phyloP scores from a whole-genome alignment of 169 alveolate species.

The Cryptosporidium canis region DNA sequence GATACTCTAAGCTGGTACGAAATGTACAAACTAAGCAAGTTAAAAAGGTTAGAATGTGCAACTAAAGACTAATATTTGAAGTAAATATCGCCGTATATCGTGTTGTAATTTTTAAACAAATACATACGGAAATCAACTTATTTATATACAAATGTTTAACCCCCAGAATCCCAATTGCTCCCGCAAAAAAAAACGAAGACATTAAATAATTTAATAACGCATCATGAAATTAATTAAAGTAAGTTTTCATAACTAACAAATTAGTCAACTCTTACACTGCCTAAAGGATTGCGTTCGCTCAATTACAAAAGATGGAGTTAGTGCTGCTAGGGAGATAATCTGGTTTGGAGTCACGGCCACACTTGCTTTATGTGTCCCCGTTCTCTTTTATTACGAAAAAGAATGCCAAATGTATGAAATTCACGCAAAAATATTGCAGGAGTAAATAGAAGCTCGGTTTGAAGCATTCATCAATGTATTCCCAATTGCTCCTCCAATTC shows the following conservation, averaged over 20 bases:
- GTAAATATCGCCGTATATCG: not conserved
- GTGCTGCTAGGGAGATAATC: constrained; percentile 7
- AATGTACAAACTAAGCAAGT: not conserved
- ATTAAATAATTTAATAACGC: not conserved
- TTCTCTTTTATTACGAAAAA: constrained; percentile 76
- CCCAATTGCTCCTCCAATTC: constrained; percentile 52
- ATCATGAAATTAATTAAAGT: constrained; percentile 6
- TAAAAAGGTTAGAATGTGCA: not conserved
- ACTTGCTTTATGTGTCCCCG: constrained; percentile 77
- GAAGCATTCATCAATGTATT: not conserved
- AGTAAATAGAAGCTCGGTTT: not conserved
- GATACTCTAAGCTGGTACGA: constrained; percentile 57
- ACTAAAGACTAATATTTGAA: not conserved
- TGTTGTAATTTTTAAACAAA: not conserved
- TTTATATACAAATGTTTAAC: too few relatives aligned
- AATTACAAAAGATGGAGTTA: not conserved
- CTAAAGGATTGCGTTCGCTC: not conserved
- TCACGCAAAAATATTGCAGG: constrained; percentile 76
- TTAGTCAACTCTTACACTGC: not conserved
- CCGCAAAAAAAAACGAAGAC: not conserved
- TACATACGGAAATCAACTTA: not conserved
- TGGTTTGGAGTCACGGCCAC: constrained; percentile 76
- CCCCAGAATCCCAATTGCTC: not conserved
- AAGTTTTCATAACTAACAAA: not conserved
- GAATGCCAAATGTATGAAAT: constrained; percentile 80